A percentile compares a stretch with the other conserved stretches of the same genome.
Evolutionary conservation across 345 rosid genomes (phyloP).

Genomic region (Excoecaria agallocha): DNA sequence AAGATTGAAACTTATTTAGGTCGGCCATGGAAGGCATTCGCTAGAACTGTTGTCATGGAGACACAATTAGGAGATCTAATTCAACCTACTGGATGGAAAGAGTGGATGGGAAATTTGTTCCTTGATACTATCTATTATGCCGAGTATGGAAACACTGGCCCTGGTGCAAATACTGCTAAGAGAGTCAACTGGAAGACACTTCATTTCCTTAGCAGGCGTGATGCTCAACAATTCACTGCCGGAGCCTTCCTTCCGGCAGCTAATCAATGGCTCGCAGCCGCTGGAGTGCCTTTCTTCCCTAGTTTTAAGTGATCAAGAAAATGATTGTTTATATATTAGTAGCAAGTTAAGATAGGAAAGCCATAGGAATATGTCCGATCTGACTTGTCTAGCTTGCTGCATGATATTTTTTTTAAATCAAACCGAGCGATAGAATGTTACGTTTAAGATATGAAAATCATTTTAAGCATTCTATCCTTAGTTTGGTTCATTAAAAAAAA

Average conservation of each 20-base stretch:
- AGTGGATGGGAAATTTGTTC: conserved; percentile 40
- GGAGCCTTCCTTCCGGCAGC: conserved; percentile 37
- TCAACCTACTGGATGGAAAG: conserved; percentile 57
- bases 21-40: conserved; percentile 68
- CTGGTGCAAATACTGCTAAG: conserved; percentile 42
- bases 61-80: conserved; percentile 54
- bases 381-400: too few species aligned
- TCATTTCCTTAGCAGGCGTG: conserved; percentile 28
- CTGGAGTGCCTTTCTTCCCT: conserved; percentile 40
- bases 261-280: conserved; percentile 37
- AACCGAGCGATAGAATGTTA: too few species aligned
- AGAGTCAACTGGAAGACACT: conserved; percentile 64
- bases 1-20: conserved; percentile 55
- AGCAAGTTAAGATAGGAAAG: too few species aligned
- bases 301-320: conserved; percentile 27
- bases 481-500: too few species aligned
- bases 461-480: too few species aligned
- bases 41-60: conserved; percentile 62
- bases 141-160: conserved; percentile 65
- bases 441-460: too few species aligned
- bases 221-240: conserved; percentile 42
- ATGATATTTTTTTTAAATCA: too few species aligned
- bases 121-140: conserved; percentile 42
- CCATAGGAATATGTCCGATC: too few species aligned
- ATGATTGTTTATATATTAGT: background rate